These are phyloP conservation scores for Vitis hybrid DNA, from an alignment of 177 flowering plant species.

Conservation along the genomic window DNA sequence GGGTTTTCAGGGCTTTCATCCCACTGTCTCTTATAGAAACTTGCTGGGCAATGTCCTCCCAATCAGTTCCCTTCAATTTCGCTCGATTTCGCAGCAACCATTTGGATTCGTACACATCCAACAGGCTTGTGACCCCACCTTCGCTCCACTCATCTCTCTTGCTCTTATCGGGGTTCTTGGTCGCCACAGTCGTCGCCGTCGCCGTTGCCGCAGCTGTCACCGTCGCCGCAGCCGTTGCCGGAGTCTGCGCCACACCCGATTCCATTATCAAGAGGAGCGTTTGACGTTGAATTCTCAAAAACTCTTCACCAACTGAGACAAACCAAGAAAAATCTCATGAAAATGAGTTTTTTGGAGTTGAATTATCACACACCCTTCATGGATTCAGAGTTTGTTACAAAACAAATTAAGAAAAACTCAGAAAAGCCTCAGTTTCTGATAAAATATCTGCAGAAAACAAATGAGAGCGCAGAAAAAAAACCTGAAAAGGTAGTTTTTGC, in stretches of 20 bases:
- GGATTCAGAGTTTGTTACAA: no score
- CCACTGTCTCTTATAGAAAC: conserved; percentile 17
- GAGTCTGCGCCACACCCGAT: conserved; percentile 6
- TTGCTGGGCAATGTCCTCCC: conserved; percentile 32
- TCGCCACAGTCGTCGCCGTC: background rate
- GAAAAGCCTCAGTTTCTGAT: no score
- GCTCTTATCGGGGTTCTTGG: conserved; percentile 18
- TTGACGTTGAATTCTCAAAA: background rate
- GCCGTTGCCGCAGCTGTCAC: background rate
- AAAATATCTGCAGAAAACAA: no score
- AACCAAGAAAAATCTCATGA: no score
- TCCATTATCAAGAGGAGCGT: background rate
- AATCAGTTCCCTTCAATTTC: conserved; percentile 28
- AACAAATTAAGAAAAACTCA: no score
- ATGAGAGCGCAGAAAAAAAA: no score
- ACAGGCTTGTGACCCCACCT: conserved; percentile 22
- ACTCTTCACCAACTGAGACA: background rate
- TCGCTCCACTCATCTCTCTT: conserved; percentile 35
- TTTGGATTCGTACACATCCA: conserved; percentile 28
- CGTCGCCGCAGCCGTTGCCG: background rate
- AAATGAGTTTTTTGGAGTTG: no score
- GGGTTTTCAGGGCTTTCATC: conserved; percentile 16
- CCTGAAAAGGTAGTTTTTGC: no score
- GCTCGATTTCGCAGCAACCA: conserved; percentile 30
- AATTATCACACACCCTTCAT: no score